A percentile compares a stretch with the other conserved stretches of the same genome.
These are phyloP conservation scores for Tulasnella sp. DNA, from an alignment of 768 basidiomycete species.

Conservation along the genomic window DNA sequence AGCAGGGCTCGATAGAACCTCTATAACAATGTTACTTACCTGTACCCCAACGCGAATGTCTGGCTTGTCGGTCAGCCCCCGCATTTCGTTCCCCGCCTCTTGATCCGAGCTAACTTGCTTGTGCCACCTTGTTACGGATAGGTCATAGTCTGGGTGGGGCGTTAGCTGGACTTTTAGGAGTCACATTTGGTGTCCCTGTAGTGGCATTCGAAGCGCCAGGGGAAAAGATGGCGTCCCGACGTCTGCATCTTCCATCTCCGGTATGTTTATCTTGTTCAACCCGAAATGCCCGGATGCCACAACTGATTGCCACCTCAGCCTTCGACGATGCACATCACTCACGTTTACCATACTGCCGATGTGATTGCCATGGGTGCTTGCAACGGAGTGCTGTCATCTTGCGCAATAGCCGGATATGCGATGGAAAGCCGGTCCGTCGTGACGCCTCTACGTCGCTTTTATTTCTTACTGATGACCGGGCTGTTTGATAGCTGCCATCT, in stretches of 20 bases:
- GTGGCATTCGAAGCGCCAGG: constrained; percentile 92
- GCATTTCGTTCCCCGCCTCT: background rate
- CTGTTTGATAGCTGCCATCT: constrained; percentile 64
- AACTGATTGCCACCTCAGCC: constrained; percentile 29
- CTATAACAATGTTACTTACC: constrained; percentile 87
- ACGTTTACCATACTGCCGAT: constrained; percentile 94
- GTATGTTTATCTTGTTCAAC: constrained; percentile 27
- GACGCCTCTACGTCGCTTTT: background rate
- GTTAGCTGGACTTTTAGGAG: constrained; percentile 78
- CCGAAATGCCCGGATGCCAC: background rate
- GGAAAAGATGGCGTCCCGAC: constrained; percentile 73
- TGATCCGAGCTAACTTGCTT: background rate
- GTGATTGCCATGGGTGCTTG: constrained; percentile 89
- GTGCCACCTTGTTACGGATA: constrained; percentile 23
- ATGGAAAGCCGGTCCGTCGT: constrained; percentile 61
- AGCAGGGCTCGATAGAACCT: constrained; percentile 61
- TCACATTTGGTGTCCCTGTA: constrained; percentile 90
- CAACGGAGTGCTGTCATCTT: constrained; percentile 74
- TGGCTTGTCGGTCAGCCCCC: constrained; percentile 71
- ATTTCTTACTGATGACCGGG: background rate
- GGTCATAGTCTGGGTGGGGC: constrained; percentile 85
- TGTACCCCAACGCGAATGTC: constrained; percentile 88
- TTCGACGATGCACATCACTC: constrained; percentile 42
- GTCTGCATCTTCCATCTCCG: constrained; percentile 44
- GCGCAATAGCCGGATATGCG: constrained; percentile 84